Conservation (phyloP, 169 alveolate genomes). For the Eimeria praecox region DNA sequence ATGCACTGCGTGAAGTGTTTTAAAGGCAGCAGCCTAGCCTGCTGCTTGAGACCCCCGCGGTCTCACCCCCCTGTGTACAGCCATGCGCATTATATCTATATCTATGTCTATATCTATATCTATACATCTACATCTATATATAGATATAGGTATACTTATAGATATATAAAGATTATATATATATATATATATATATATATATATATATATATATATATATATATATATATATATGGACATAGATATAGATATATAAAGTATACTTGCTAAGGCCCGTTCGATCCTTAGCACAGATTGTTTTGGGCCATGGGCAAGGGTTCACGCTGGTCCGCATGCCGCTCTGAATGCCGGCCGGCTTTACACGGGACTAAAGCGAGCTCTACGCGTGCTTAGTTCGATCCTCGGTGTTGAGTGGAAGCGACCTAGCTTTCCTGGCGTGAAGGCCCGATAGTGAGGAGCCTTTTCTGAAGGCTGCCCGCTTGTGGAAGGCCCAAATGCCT, state of each 20-base stretch:
- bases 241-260: no score
- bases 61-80: background rate
- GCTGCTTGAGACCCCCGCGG: background rate
- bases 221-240: no score
- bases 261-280: no score
- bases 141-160: no score
- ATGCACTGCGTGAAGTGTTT: no score
- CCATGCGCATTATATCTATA: no score
- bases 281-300: no score
- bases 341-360: background rate
- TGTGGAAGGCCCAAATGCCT: background rate
- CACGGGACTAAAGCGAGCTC: background rate
- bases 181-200: no score
- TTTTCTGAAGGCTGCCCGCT: background rate
- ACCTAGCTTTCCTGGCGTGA: background rate
- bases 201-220: no score
- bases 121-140: no score
- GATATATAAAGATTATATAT: no score
- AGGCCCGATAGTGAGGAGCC: background rate
- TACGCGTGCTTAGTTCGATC: background rate
- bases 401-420: background rate
- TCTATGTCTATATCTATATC: no score
- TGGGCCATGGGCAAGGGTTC: background rate
- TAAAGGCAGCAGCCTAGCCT: background rate
- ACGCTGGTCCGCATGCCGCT: background rate